These are phyloP conservation scores for Aciculosporium take DNA, from an alignment of 2,329 filamentous ascomycete genomes.

Conservation along the genomic window DNA sequence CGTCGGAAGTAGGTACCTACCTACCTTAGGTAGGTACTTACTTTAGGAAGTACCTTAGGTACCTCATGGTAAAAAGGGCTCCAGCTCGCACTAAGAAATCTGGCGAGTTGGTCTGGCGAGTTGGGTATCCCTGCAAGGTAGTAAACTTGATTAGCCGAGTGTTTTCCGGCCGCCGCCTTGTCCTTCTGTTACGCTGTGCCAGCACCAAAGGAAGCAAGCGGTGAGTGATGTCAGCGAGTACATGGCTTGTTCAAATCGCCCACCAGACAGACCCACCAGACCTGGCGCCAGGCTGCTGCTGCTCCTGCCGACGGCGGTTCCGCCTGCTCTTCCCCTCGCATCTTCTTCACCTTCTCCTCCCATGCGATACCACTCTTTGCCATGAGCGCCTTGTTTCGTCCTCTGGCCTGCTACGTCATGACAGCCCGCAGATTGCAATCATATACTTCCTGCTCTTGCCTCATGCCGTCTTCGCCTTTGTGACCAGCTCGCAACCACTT, in stretches of 20 bases:
- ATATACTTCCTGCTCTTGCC: slow-evolving; percentile 4
- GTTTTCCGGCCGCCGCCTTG: slow-evolving; percentile 3
- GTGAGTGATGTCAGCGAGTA: not conserved
- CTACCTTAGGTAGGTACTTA: too few species aligned
- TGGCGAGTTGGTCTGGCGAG: too few species aligned
- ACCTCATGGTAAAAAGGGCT: too few species aligned
- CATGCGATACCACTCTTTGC: slow-evolving; percentile 2
- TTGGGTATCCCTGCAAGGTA: too few species aligned
- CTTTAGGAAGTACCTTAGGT: too few species aligned
- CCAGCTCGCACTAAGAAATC: not conserved
- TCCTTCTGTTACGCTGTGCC: too few species aligned
- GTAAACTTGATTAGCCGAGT: slow-evolving; percentile 7
- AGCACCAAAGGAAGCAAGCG: not conserved
- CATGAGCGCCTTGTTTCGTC: slow-evolving; percentile 6
- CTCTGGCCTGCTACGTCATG: slow-evolving; percentile 9
- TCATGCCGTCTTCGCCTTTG: slow-evolving; percentile 4
- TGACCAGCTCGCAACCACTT: slow-evolving; percentile 8
- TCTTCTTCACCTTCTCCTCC: slow-evolving; percentile 4
- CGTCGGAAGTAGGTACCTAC: too few species aligned
- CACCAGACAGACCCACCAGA: too few species aligned
- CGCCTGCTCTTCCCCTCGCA: slow-evolving; percentile 1
- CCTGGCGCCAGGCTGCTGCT: not conserved
- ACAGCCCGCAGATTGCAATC: slow-evolving; percentile 5
- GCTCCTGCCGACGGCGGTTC: not conserved
- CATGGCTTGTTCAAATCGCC: not conserved